Evolutionary conservation across 768 basidiomycete genomes (phyloP).

Genomic region (Leucogyrophana mollusca): DNA sequence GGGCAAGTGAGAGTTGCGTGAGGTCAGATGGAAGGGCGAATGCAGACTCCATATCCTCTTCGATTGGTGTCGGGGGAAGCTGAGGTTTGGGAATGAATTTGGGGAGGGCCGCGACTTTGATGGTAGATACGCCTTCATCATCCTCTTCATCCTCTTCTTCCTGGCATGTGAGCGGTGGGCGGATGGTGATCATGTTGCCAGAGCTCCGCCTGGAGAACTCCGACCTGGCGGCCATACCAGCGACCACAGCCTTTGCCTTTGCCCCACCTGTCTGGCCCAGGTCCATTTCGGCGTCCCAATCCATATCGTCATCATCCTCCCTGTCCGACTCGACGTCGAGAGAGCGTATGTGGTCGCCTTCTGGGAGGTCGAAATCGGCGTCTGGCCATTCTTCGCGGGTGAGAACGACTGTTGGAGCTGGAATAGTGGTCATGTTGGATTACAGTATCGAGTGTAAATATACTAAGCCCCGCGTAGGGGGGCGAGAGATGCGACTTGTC

Average conservation of each 20-base stretch:
- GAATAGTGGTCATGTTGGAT: constrained; percentile 54
- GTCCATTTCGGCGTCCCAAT: constrained; percentile 83
- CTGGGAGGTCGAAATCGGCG: constrained; percentile 83
- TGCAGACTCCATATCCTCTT: constrained; percentile 81
- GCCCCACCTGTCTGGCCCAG: constrained; percentile 56
- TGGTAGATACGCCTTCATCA: constrained; percentile 81
- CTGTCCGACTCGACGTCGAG: constrained; percentile 59
- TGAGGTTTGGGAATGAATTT: constrained; percentile 31
- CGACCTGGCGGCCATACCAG: constrained; percentile 38
- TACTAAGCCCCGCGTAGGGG: constrained; percentile 19
- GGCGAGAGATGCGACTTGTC: constrained; percentile 16
- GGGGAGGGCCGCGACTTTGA: constrained; percentile 64
- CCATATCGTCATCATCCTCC: constrained; percentile 60
- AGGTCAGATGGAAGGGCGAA: constrained; percentile 81
- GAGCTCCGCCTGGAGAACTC: constrained; percentile 34
- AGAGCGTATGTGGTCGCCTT: constrained; percentile 65
- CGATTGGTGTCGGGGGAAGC: constrained; percentile 38
- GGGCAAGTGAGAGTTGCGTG: constrained; percentile 78
- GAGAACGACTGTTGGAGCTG: constrained; percentile 51
- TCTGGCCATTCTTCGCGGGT: constrained; percentile 82
- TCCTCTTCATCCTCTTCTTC: constrained; percentile 62
- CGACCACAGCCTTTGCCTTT: constrained; percentile 39
- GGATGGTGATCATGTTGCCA: constrained; percentile 47
- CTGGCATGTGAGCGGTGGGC: constrained; percentile 55
- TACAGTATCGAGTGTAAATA: constrained; percentile 22